A percentile compares a stretch with the other conserved stretches of the same genome.
These are phyloP conservation scores for Colletotrichum destructivum DNA, from an alignment of 2,329 filamentous ascomycete genomes.

Conservation along the genomic window DNA sequence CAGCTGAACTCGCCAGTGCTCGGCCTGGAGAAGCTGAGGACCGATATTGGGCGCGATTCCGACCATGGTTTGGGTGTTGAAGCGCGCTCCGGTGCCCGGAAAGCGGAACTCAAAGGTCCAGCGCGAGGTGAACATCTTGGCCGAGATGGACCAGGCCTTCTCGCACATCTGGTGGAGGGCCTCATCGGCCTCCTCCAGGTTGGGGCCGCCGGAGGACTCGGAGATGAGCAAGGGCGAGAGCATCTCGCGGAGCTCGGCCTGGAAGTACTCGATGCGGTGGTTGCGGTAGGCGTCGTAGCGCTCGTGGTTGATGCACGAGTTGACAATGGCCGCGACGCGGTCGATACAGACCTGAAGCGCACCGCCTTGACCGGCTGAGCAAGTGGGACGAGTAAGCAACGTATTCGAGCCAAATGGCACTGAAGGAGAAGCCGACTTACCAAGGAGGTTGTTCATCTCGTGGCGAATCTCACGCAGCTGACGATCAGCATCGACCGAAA, in stretches of 20 bases:
- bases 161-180: constrained; percentile 61
- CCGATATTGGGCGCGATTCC: constrained; percentile 60
- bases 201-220: constrained; percentile 43
- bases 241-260: constrained; percentile 60
- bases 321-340: constrained; percentile 54
- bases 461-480: constrained; percentile 54
- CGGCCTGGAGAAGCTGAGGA: constrained; percentile 61
- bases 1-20: constrained; percentile 67
- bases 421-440: constrained; percentile 45
- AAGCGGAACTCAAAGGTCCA: constrained; percentile 65
- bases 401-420: not conserved
- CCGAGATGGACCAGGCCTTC: constrained; percentile 61
- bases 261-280: constrained; percentile 50
- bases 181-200: constrained; percentile 55
- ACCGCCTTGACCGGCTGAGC: constrained; percentile 37
- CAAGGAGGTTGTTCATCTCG: constrained; percentile 53
- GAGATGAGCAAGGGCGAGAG: constrained; percentile 58
- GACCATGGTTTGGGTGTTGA: constrained; percentile 63
- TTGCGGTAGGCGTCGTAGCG: constrained; percentile 44
- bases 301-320: constrained; percentile 55
- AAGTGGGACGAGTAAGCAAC: not conserved
- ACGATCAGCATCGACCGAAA: constrained; percentile 53
- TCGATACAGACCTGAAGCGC: constrained; percentile 56
- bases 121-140: constrained; percentile 62
- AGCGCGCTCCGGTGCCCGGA: constrained; percentile 65